Conservation (phyloP, 192 early-diverging fungal species). For the Rhizophagus sp. region DNA sequence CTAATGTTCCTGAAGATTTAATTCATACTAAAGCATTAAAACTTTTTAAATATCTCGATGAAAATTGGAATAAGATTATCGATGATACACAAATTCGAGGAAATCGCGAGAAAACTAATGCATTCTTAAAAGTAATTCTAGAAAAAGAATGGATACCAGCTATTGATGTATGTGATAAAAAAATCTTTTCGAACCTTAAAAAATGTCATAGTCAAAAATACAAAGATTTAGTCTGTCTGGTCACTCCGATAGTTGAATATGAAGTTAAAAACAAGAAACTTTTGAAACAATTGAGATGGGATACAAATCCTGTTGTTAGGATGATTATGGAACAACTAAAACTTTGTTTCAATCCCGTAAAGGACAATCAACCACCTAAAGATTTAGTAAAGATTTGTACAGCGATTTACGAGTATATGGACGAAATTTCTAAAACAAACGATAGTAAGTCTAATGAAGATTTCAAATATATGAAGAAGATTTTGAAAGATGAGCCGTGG, state of each 20-base stretch:
- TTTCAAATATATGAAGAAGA: neutral
- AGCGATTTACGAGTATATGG: neutral
- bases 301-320: neutral
- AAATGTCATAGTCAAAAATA: neutral
- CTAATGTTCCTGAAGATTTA: too few relatives aligned
- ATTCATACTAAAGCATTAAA: too few relatives aligned
- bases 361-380: too few relatives aligned
- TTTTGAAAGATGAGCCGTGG: neutral
- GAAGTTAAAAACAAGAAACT: neutral
- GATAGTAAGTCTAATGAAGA: neutral
- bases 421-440: neutral
- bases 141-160: conserved; percentile 1
- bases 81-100: too few relatives aligned
- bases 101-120: too few relatives aligned
- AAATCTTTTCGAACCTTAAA: neutral
- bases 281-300: neutral
- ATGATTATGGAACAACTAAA: neutral
- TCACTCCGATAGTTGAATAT: neutral
- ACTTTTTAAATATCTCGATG: too few relatives aligned
- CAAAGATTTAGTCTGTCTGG: neutral
- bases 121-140: neutral
- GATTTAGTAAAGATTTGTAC: neutral
- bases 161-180: neutral
- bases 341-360: neutral
- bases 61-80: too few relatives aligned